phyloP scores from a whole-genome alignment of 2,329 filamentous ascomycete species.

The Zymoseptoria ardabiliae region DNA sequence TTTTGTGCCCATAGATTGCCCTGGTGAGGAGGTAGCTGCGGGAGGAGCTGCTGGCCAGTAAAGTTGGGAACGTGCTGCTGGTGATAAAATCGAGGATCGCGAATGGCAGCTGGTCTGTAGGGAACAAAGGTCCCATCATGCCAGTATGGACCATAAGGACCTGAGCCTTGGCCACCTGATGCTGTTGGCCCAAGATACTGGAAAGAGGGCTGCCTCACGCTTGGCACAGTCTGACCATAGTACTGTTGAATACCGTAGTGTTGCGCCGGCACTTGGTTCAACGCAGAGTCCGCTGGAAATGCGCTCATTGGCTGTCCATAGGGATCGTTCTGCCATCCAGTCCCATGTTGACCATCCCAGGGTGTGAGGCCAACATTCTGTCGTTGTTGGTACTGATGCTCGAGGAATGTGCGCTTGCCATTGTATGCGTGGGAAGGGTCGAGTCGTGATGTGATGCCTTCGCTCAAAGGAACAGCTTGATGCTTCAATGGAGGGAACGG shows the following conservation, averaged over 20 bases:
- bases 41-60: not conserved
- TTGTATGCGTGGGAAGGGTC: slow-evolving; percentile 27
- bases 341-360: slow-evolving; percentile 8
- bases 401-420: slow-evolving; percentile 24
- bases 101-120: slow-evolving; percentile 51
- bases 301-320: slow-evolving; percentile 15
- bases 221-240: slow-evolving; percentile 47
- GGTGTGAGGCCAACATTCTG: slow-evolving; percentile 14
- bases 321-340: slow-evolving; percentile 8
- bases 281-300: slow-evolving; percentile 50
- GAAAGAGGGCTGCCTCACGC: slow-evolving; percentile 51
- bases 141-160: slow-evolving; percentile 56
- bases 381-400: slow-evolving; percentile 26
- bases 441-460: slow-evolving; percentile 20
- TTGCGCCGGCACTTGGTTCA: slow-evolving; percentile 49
- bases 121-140: slow-evolving; percentile 55
- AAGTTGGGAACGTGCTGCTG: slow-evolving; percentile 18
- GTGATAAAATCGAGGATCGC: slow-evolving; percentile 44
- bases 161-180: slow-evolving; percentile 48
- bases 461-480: slow-evolving; percentile 61
- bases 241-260: slow-evolving; percentile 26
- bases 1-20: slow-evolving; percentile 19
- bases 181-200: slow-evolving; percentile 54
- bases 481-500: slow-evolving; percentile 57
- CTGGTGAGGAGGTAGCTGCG: slow-evolving; percentile 2